These are phyloP conservation scores for Suillus subluteus DNA, from an alignment of 768 basidiomycete genomes.

Conservation along the genomic window DNA sequence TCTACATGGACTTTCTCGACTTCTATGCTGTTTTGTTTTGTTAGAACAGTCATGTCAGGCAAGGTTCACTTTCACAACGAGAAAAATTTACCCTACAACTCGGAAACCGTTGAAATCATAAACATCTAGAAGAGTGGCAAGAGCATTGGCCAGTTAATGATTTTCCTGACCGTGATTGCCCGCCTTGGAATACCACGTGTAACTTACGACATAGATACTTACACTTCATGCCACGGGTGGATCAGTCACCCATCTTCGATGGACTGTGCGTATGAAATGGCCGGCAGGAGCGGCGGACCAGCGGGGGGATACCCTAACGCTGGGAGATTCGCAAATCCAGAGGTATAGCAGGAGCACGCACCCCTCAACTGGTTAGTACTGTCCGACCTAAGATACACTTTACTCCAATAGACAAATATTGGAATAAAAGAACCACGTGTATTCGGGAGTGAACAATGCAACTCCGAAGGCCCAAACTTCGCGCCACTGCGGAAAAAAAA, in stretches of 20 bases:
- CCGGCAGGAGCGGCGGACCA: background rate
- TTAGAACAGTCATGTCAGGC: background rate
- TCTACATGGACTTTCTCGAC: background rate
- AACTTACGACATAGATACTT: background rate
- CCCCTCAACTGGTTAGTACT: background rate
- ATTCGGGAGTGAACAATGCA: slow-evolving; percentile 1
- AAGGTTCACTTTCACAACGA: background rate
- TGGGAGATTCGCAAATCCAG: background rate
- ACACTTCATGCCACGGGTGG: background rate
- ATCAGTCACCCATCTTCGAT: background rate
- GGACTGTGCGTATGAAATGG: background rate
- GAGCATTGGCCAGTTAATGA: background rate
- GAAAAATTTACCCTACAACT: background rate
- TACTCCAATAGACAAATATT: background rate
- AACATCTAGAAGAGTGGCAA: background rate
- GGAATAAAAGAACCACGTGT: background rate
- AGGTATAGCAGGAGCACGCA: background rate
- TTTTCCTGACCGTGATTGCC: background rate
- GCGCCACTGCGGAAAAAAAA: background rate
- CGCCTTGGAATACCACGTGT: background rate
- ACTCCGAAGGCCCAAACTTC: background rate
- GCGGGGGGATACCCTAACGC: background rate
- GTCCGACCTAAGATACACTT: background rate
- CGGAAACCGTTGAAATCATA: background rate
- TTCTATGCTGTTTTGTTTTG: background rate